Evolutionary conservation across 129 eudicot species (phyloP), one percentile per base, ranked within the genome.

Genomic region (Tagetes erecta): DNA sequence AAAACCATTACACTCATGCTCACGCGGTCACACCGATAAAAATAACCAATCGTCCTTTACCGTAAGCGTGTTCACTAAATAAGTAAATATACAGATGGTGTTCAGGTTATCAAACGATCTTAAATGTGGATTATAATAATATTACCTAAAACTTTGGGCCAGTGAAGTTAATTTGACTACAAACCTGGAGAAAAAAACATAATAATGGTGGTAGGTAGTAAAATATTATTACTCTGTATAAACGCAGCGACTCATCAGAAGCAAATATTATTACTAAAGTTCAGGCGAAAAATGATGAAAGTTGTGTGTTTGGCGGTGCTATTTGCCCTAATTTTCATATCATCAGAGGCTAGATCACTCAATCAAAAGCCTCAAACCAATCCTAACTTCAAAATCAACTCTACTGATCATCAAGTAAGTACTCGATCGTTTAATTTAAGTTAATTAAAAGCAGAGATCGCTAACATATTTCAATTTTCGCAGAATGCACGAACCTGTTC

Each of bases 401-500:
- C 80, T 9, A 76, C 80, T 13, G 67, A 71, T 71, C 72, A 71
- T 52, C 78, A 86, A 91, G 88, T 75, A 70, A 58, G n/a, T 4
- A 1, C 13, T 63, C 64, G 59, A 39, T 47, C 45, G 59, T 45
- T 40, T 64, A 11, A 38, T 78, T 74, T 30, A 20, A 44, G 53
- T 64, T 3, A 71, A 44, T 46, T 33, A 53, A 33, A 62, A 45
- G 66, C 72, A 44, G 11, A 47, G 39, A 49, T 51, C 52, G 65
- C 50, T 64, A 71, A 58, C 60, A 8, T 7, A 10, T 44, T 34
- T 76, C 44, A 5, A 70, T 57, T 63, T 68, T 62, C 8, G 4
- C 76, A 84, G 85, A 87, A 82, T 77, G 80, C 64, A 36, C 53
- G 77, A 31, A 76, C 78, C 63, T 91, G 97, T 73, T 64, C 95